Evolutionary conservation across 139 green algal genomes (phyloP).

Genomic region (Astrephomene gubernaculifera): DNA sequence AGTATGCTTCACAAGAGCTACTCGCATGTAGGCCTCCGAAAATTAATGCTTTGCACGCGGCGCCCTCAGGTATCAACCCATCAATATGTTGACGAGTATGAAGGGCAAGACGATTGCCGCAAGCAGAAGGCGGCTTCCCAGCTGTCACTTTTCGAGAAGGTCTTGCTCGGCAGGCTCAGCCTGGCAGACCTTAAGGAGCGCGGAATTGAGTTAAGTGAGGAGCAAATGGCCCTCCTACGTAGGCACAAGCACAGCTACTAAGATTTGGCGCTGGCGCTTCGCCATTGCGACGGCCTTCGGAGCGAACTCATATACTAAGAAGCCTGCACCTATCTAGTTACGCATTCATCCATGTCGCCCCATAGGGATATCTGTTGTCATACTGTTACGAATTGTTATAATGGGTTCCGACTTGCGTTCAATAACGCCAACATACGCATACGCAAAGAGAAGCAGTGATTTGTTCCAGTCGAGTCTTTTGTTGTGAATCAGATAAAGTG

Average conservation of each 20-base stretch:
- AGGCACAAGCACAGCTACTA: background rate
- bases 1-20: background rate
- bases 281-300: no score
- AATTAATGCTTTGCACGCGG: background rate
- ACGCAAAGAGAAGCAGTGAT: no score
- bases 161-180: slow-evolving; percentile 13
- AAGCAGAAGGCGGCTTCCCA: background rate
- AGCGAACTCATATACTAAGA: background rate
- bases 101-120: background rate
- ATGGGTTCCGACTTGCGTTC: background rate
- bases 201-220: background rate
- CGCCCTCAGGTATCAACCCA: background rate
- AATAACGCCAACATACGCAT: background rate
- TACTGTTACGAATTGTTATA: background rate
- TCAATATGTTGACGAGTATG: background rate
- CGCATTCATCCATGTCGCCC: background rate
- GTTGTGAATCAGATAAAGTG: no score
- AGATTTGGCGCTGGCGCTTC: background rate
- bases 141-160: slow-evolving; percentile 14
- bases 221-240: background rate
- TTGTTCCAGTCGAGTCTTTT: no score
- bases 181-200: background rate
- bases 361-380: background rate
- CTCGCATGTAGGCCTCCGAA: no score
- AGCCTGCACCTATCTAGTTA: background rate